phyloP scores from a whole-genome alignment of 169 alveolate species.

The Theileria luwenshuni region DNA sequence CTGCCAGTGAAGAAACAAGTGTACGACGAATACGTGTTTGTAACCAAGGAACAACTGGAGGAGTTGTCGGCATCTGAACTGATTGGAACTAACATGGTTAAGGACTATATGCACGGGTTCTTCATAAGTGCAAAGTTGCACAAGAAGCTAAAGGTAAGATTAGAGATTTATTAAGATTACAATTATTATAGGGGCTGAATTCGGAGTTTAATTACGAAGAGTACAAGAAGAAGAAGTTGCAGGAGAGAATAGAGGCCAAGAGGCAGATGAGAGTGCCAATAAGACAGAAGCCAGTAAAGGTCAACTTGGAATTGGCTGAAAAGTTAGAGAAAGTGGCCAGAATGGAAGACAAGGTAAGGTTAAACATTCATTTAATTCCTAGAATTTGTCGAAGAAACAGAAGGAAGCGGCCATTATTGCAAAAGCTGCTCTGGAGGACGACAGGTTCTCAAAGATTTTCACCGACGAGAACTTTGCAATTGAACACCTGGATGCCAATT shows the following conservation, averaged over 20 bases:
- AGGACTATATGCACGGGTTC: constrained; percentile 95
- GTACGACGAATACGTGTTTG: constrained; percentile 92
- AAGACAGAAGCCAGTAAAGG: constrained; percentile 52
- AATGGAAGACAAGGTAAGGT: constrained; percentile 24
- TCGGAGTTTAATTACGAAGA: constrained; percentile 62
- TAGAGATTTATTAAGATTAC: not conserved
- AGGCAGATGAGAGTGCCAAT: constrained; percentile 62
- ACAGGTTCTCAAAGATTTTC: constrained; percentile 55
- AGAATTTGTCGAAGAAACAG: constrained; percentile 59
- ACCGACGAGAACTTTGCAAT: constrained; percentile 70
- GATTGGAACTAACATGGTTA: constrained; percentile 91
- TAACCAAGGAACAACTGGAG: constrained; percentile 91
- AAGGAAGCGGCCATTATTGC: constrained; percentile 56
- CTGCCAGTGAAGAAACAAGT: constrained; percentile 44
- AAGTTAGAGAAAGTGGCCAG: constrained; percentile 33
- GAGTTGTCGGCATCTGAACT: constrained; percentile 88
- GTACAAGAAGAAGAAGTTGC: constrained; percentile 50
- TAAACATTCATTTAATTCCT: not conserved
- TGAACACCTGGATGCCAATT: constrained; percentile 57
- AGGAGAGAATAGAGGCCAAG: constrained; percentile 65
- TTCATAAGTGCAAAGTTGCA: constrained; percentile 58
- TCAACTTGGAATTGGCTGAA: constrained; percentile 62
- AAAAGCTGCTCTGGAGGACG: constrained; percentile 64
- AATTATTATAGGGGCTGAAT: constrained; percentile 14
- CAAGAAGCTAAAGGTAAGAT: constrained; percentile 39